A percentile compares a stretch with the other conserved stretches of the same genome.
These are phyloP conservation scores for Limtongia smithiae DNA, from an alignment of 805 yeast species.

Conservation along the genomic window DNA sequence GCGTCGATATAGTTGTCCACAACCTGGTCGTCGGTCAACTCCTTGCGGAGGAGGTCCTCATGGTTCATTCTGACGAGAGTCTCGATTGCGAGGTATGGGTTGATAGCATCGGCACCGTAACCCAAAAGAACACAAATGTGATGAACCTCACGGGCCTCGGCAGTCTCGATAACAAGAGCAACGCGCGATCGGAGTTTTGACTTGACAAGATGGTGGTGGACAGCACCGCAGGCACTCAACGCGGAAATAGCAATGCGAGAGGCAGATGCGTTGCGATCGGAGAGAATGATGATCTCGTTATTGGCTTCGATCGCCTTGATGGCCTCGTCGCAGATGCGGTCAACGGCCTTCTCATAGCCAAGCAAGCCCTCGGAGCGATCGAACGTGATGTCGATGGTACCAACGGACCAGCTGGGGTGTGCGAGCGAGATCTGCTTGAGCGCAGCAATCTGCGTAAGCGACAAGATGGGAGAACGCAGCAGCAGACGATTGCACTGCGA, in stretches of 20 bases:
- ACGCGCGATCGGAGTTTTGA: slow-evolving; percentile 95
- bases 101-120: slow-evolving; percentile 95
- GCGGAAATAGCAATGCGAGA: slow-evolving; percentile 79
- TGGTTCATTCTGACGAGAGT: slow-evolving; percentile 78
- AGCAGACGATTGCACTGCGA: slow-evolving; percentile 85
- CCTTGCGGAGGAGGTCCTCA: slow-evolving; percentile 57
- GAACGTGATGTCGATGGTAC: slow-evolving; percentile 84
- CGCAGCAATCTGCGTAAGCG: slow-evolving; percentile 70
- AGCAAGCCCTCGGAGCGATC: slow-evolving; percentile 74
- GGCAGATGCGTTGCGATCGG: slow-evolving; percentile 62
- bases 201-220: slow-evolving; percentile 92
- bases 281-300: slow-evolving; percentile 68
- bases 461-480: slow-evolving; percentile 76
- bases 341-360: slow-evolving; percentile 82
- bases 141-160: slow-evolving; percentile 96
- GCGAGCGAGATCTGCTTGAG: slow-evolving; percentile 65
- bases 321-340: slow-evolving; percentile 82
- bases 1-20: slow-evolving; percentile 78
- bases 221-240: slow-evolving; percentile 91
- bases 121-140: slow-evolving; percentile 92
- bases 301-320: slow-evolving; percentile 75
- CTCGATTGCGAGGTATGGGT: slow-evolving; percentile 91
- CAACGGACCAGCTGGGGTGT: slow-evolving; percentile 82
- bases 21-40: slow-evolving; percentile 56
- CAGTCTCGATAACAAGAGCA: slow-evolving; percentile 87